Evolutionary conservation across 2,329 filamentous ascomycete species (phyloP).

Genomic region (Verticillium nubilum): DNA sequence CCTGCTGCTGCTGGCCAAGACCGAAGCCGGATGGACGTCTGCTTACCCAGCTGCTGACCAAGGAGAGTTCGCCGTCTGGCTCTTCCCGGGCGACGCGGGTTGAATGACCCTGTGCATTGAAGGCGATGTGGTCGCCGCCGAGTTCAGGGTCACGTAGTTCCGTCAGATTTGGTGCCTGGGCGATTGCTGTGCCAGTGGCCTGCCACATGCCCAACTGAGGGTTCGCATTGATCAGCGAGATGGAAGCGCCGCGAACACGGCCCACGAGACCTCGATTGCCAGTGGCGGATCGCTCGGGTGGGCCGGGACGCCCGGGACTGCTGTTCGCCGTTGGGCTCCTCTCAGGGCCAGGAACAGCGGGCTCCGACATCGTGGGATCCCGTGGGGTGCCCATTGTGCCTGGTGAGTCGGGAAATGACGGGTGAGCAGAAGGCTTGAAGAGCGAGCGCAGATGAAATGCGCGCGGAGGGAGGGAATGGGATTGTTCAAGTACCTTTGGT

Average conservation of each 20-base stretch:
- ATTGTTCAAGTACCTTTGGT: background rate
- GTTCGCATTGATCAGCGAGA: conserved; percentile 19
- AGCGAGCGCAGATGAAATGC: too few relatives aligned
- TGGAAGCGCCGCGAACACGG: conserved; percentile 19
- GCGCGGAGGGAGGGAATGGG: background rate
- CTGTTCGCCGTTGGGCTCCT: background rate
- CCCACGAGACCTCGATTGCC: conserved; percentile 11
- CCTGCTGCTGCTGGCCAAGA: background rate
- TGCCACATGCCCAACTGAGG: conserved; percentile 24
- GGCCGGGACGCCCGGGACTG: background rate
- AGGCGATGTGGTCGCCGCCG: conserved; percentile 19
- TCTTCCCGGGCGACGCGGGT: conserved; percentile 18
- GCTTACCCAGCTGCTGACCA: conserved; percentile 8
- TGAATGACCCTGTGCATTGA: conserved; percentile 22
- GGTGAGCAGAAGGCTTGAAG: background rate
- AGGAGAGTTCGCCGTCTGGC: conserved; percentile 15
- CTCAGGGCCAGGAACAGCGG: background rate
- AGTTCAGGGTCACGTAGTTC: conserved; percentile 20
- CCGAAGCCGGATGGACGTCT: background rate
- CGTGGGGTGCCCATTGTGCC: background rate
- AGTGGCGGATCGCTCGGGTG: background rate
- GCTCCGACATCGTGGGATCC: background rate
- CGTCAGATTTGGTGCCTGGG: conserved; percentile 20
- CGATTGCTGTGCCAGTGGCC: conserved; percentile 22
- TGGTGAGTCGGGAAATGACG: background rate